Evolutionary conservation across 2,329 filamentous ascomycete species (phyloP).

Genomic region (Curvularia lunata): DNA sequence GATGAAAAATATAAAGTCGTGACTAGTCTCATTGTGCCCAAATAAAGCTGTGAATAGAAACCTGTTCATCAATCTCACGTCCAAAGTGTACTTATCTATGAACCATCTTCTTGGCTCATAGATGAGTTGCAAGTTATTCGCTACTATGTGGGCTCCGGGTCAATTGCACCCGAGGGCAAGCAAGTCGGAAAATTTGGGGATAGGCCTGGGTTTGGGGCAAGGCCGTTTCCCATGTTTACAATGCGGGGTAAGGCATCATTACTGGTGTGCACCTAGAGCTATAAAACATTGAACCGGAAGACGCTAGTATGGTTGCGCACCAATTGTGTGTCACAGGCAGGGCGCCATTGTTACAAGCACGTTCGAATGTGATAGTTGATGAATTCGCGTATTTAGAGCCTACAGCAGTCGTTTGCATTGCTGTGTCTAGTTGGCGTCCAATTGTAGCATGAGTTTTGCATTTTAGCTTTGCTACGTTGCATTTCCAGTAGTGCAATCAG

Average conservation of each 20-base stretch:
- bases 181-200: constrained; percentile 1
- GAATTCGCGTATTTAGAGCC: background rate
- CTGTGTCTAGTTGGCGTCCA: background rate
- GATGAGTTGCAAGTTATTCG: background rate
- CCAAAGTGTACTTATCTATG: background rate
- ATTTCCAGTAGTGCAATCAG: too few relatives aligned
- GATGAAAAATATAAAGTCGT: constrained; percentile 5
- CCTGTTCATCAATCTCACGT: background rate
- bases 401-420: background rate
- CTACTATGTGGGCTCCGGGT: constrained; percentile 3
- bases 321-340: background rate
- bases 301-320: background rate
- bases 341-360: too few relatives aligned
- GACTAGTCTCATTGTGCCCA: constrained; percentile 20
- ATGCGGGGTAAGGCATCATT: constrained; percentile 1
- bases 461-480: too few relatives aligned
- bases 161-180: constrained; percentile 8
- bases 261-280: background rate
- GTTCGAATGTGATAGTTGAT: too few relatives aligned
- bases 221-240: background rate
- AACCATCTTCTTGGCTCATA: background rate
- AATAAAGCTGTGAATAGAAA: background rate
- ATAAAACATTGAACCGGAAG: background rate
- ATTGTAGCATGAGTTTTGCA: too few relatives aligned
- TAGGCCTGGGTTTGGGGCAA: background rate